These are phyloP conservation scores for Colletotrichum coccodes DNA, from an alignment of 2,329 filamentous ascomycete species.

Conservation along the genomic window DNA sequence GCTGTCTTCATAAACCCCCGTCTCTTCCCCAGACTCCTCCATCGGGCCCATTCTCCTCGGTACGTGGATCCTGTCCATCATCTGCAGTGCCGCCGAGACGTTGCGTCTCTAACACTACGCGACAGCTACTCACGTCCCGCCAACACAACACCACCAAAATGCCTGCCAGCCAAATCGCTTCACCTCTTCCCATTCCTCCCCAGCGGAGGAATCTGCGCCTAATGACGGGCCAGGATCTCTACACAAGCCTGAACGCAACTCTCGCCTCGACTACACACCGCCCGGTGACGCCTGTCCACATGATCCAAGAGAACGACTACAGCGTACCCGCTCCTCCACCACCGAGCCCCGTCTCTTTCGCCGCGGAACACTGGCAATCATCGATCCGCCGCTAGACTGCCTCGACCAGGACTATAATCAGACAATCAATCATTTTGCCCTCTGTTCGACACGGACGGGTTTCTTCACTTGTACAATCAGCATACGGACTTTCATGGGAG, in stretches of 20 bases:
- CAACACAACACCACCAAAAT: slow-evolving; percentile 44
- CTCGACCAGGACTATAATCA: not conserved
- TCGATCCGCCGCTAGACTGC: slow-evolving; percentile 41
- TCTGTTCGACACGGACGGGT: slow-evolving; percentile 4
- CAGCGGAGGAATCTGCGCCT: slow-evolving; percentile 56
- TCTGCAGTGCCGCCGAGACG: not conserved
- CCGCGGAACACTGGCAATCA: slow-evolving; percentile 64
- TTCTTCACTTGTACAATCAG: slow-evolving; percentile 24
- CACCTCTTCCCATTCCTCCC: slow-evolving; percentile 59
- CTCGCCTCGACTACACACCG: slow-evolving; percentile 56
- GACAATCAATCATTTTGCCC: not conserved
- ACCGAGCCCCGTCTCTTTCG: slow-evolving; percentile 71
- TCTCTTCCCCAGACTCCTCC: slow-evolving; percentile 4
- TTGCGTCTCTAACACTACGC: not conserved
- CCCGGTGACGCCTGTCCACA: slow-evolving; percentile 58
- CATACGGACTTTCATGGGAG: slow-evolving; percentile 25
- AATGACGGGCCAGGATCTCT: slow-evolving; percentile 61
- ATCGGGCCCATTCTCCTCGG: not conserved
- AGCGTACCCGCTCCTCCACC: slow-evolving; percentile 73
- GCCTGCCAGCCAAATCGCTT: slow-evolving; percentile 54
- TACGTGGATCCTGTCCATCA: slow-evolving; percentile 7
- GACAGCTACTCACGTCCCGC: not conserved
- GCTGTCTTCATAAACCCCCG: not conserved
- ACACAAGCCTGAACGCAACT: slow-evolving; percentile 63
- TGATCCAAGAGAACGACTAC: slow-evolving; percentile 69